Evolutionary conservation across 2,329 filamentous ascomycete genomes (phyloP), one percentile per base, ranked within the genome.

Genomic region (Colletotrichum truncatum): DNA sequence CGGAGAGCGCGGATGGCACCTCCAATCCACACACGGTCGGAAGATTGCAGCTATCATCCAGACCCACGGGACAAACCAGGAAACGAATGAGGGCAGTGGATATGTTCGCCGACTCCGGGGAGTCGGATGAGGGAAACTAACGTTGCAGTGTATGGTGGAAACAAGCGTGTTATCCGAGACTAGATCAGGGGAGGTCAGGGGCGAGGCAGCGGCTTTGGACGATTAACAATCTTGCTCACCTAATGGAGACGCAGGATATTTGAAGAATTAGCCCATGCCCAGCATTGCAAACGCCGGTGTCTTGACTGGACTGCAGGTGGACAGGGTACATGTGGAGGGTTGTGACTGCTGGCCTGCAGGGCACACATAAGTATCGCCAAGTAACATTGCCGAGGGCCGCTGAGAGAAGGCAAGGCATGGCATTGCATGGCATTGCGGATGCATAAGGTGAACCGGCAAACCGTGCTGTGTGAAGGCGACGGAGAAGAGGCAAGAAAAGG

Each of bases 91-190:
- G 89, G 70, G 92, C 93, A 4, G 91, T 92, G 70, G 93, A 96
- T 74, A 94, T 96, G 92, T 97, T 96, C 86, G 92, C 91, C 10
- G 91, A 92, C 75, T 92, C 90, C 4, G 92, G 92, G 70, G 85
- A 77, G 39, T 80, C 76, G 28, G 79, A 81, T n/a, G 74, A 70
- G 26, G 72, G 69, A 41, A 70, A 71, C 56, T 75, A 63, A 34
- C 30, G 26, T 45, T 39, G 46, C 28, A 23, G 34, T 36, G 25
- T 45, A 56, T 41, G 34, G 57, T 41, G 43, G 43, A 56, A 23
- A 21, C 10, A 59, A 26, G 45, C 28, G 45, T 25, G 48, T 23
- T 18, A 26, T 25, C 21, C 39, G 30, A 21, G 21, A 52, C 18
- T 36, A 55, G 57, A 43, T 26, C 41, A 61, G 21, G 34, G 32